Evolutionary conservation across 2,329 filamentous ascomycete genomes (phyloP).

Genomic region (Pleurostoma richardsiae): DNA sequence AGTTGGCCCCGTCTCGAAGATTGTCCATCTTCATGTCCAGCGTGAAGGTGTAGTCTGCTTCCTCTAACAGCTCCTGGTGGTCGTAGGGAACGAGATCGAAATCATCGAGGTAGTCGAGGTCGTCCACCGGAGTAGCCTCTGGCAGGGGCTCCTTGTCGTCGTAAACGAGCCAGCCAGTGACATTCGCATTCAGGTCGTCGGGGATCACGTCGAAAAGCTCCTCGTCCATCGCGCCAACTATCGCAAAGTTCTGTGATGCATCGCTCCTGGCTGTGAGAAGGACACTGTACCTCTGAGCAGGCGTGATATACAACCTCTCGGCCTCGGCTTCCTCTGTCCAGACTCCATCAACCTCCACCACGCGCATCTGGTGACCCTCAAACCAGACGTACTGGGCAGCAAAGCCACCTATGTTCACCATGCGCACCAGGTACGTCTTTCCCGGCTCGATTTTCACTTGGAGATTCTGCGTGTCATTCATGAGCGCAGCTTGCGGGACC

Average conservation of each 20-base stretch:
- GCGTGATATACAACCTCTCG: slow-evolving; percentile 58
- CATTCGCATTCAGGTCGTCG: slow-evolving; percentile 35
- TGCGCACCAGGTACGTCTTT: slow-evolving; percentile 58
- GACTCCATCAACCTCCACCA: slow-evolving; percentile 69
- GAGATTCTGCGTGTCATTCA: slow-evolving; percentile 38
- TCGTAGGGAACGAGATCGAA: slow-evolving; percentile 47
- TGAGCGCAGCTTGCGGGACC: slow-evolving; percentile 33
- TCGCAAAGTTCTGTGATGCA: slow-evolving; percentile 35
- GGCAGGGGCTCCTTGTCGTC: slow-evolving; percentile 12
- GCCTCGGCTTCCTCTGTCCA: slow-evolving; percentile 55
- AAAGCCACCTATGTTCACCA: slow-evolving; percentile 67
- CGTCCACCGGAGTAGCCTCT: neutral
- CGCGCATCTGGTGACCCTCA: slow-evolving; percentile 64
- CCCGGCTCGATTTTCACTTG: slow-evolving; percentile 38
- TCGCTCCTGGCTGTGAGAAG: slow-evolving; percentile 53
- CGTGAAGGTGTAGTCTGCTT: slow-evolving; percentile 44
- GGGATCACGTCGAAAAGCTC: slow-evolving; percentile 34
- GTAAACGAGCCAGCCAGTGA: slow-evolving; percentile 17
- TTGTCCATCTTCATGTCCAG: slow-evolving; percentile 50
- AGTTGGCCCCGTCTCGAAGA: slow-evolving; percentile 49
- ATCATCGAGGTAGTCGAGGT: slow-evolving; percentile 42
- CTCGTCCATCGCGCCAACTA: slow-evolving; percentile 32
- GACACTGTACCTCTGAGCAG: slow-evolving; percentile 67
- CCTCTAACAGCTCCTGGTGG: slow-evolving; percentile 37
- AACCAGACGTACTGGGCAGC: slow-evolving; percentile 48